These are phyloP conservation scores for Rhodotorula glutinis DNA, from an alignment of 1,284 basidiomycete species.

Conservation along the genomic window DNA sequence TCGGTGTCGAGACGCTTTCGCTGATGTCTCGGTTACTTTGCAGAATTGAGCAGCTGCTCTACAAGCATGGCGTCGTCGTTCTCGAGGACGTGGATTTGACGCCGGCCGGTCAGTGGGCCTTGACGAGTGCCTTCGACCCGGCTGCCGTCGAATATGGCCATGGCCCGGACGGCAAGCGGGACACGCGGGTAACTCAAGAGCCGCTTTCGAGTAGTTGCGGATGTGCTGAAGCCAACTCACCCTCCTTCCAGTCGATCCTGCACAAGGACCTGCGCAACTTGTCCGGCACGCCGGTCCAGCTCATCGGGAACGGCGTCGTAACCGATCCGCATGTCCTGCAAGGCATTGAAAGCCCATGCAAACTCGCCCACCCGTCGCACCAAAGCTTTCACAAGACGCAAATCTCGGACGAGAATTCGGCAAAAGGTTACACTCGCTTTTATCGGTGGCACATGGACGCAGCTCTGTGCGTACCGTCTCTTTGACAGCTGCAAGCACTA, in stretches of 20 bases:
- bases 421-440: slow-evolving; percentile 61
- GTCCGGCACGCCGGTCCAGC: slow-evolving; percentile 47
- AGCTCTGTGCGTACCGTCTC: slow-evolving; percentile 55
- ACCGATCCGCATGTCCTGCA: slow-evolving; percentile 33
- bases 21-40: too few relatives aligned
- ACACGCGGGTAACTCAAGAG: not conserved
- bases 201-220: not conserved
- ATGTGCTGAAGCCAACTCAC: not conserved
- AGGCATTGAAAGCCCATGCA: slow-evolving; percentile 44
- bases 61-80: slow-evolving; percentile 45
- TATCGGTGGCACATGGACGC: slow-evolving; percentile 65
- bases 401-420: slow-evolving; percentile 73
- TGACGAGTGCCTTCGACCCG: slow-evolving; percentile 23
- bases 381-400: slow-evolving; percentile 81
- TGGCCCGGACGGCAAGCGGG: slow-evolving; percentile 8
- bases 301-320: slow-evolving; percentile 47
- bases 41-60: slow-evolving; percentile 44
- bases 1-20: too few relatives aligned
- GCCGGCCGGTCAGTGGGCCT: slow-evolving; percentile 29
- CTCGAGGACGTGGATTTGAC: slow-evolving; percentile 43
- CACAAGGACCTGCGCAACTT: slow-evolving; percentile 50
- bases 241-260: slow-evolving; percentile 36
- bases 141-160: slow-evolving; percentile 42
- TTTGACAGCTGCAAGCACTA: not conserved
- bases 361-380: slow-evolving; percentile 73